phyloP scores from a whole-genome alignment of 2,329 filamentous ascomycete species.

The Cadophora luteo-olivacea region DNA sequence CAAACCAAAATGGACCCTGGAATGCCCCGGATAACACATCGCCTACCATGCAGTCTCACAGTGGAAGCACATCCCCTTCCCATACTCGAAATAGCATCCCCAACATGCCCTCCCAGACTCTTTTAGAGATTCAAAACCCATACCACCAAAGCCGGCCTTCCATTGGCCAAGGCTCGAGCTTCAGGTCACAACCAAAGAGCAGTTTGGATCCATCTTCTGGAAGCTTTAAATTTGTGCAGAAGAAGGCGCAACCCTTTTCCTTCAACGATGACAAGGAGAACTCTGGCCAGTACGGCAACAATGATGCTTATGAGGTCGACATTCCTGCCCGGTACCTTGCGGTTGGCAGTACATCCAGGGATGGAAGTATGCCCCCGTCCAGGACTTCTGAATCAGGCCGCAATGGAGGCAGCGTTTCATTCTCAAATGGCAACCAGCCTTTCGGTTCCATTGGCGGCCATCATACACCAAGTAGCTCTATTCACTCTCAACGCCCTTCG shows the following conservation, averaged over 20 bases:
- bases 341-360: constrained; percentile 56
- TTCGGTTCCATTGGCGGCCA: constrained; percentile 42
- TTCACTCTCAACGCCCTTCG: constrained; percentile 54
- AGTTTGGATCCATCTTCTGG: constrained; percentile 54
- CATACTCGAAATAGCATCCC: constrained; percentile 58
- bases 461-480: constrained; percentile 53
- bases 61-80: constrained; percentile 63
- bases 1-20: constrained; percentile 63
- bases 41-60: constrained; percentile 50
- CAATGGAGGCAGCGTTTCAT: constrained; percentile 34
- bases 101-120: constrained; percentile 43
- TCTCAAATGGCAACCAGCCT: constrained; percentile 32
- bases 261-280: constrained; percentile 44
- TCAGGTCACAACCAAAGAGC: constrained; percentile 47
- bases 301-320: constrained; percentile 40
- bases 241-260: constrained; percentile 35
- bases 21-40: constrained; percentile 55
- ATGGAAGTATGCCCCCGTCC: constrained; percentile 62
- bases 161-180: constrained; percentile 50
- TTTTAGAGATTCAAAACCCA: constrained; percentile 51
- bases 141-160: constrained; percentile 51
- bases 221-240: constrained; percentile 48
- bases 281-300: constrained; percentile 33
- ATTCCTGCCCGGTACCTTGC: constrained; percentile 48
- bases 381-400: constrained; percentile 56